Base-by-base conservation (phyloP, 2,329 filamentous ascomycete genomes). In the Daldinia sp. region DNA sequence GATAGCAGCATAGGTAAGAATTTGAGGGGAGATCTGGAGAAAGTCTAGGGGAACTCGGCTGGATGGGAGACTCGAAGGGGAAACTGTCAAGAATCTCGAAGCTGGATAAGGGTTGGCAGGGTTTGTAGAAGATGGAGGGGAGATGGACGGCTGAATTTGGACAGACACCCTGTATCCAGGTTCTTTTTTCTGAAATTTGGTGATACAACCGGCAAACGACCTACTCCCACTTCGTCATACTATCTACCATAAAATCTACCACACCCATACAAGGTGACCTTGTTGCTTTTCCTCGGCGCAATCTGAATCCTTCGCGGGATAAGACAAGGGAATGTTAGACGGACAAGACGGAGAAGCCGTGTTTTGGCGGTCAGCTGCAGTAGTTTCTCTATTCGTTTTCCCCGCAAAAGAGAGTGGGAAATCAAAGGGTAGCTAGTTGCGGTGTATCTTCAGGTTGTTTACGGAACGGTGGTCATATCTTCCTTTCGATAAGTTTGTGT, bases 121-220 rank as follows among this genome's bases (percentile, higher is more conserved):
- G 66, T 69, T 74, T 65, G 73, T 70, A 73, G 66, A 71, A 65
- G 66, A 70, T 71, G 68, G 70, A 70, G 68, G 72, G 65, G 63
- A 67, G 63, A 74, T 71, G 68, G 64, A 68, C 57, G 67, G 66
- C 71, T 69, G 67, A 71, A 69, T 69, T 69, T 60, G 68, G 57
- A 59, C 18, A 30, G 61, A 53, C 60, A 67, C 67, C 71, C 67
- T 73, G 67, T 72, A 70, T 67, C 69, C 68, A 68, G 63, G 68
- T 64, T 68, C 60, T 30, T 56, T 56, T 56, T 67, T 65, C 20
- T 63, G 63, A 67, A 69, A 73, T 67, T 70, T 62, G 67, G 72
- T 73, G 72, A 72, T 73, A 72, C 72, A 70, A 67, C 72, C 63
- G 65, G 66, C 61, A 67, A 68, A 67, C 71, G 53, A 73, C 69